These are phyloP conservation scores for Leccinum cinnamomeum DNA, from an alignment of 1,284 basidiomycete genomes.

Conservation along the genomic window DNA sequence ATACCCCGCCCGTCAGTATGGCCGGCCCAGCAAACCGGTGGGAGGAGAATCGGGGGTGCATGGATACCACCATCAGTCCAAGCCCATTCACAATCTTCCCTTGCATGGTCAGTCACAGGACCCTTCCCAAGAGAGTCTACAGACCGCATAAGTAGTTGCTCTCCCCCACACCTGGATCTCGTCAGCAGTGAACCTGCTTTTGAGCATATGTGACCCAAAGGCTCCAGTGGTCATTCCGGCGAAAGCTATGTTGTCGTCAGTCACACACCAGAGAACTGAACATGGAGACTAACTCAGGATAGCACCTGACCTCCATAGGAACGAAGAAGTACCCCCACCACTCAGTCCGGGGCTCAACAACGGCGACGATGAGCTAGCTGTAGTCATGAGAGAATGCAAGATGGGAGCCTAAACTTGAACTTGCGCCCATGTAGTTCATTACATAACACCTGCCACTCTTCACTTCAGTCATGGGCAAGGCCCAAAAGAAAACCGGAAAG, in stretches of 20 bases:
- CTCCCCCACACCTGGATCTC: conserved; percentile 60
- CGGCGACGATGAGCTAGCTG: conserved; percentile 3
- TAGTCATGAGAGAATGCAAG: background rate
- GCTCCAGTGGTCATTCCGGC: conserved; percentile 65
- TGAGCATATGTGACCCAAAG: conserved; percentile 69
- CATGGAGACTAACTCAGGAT: conserved; percentile 27
- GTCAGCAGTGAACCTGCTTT: conserved; percentile 51
- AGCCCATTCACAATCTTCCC: conserved; percentile 76
- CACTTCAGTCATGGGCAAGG: conserved; percentile 60
- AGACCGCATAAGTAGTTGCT: conserved; percentile 64
- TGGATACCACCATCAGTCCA: conserved; percentile 66
- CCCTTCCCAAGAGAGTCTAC: conserved; percentile 21
- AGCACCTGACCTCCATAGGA: conserved; percentile 43
- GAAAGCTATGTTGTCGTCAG: conserved; percentile 40
- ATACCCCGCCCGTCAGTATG: conserved; percentile 57
- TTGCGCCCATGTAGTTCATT: background rate
- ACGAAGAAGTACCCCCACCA: conserved; percentile 19
- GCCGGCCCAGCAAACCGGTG: conserved; percentile 73
- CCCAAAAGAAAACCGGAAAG: conserved; percentile 90
- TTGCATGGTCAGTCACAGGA: conserved; percentile 16
- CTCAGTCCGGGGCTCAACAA: conserved; percentile 25
- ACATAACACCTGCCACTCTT: background rate
- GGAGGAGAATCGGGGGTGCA: conserved; percentile 64
- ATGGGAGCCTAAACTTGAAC: background rate
- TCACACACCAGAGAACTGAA: background rate